phyloP scores from a whole-genome alignment of 768 basidiomycete species.

The Boletus tomentosulus region DNA sequence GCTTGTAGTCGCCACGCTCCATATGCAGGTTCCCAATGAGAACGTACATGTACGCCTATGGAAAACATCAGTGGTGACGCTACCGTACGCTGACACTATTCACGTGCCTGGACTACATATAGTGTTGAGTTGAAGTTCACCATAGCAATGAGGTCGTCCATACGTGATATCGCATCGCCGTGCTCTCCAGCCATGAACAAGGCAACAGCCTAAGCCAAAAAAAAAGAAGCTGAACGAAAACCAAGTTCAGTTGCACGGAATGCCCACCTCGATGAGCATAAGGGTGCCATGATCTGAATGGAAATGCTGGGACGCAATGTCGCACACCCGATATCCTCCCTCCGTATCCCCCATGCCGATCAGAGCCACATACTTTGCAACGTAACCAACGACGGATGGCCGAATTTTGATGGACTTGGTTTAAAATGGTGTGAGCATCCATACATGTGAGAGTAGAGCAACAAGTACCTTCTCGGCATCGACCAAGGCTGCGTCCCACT shows the following conservation, averaged over 20 bases:
- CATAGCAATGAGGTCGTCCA: neutral
- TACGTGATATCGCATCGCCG: slow-evolving; percentile 1
- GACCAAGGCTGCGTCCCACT: neutral
- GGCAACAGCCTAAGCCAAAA: neutral
- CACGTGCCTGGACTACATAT: neutral
- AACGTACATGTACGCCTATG: neutral
- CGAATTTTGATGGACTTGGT: neutral
- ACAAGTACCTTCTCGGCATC: neutral
- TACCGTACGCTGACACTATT: neutral
- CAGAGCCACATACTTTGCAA: neutral
- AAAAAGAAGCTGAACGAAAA: neutral
- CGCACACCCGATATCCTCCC: neutral
- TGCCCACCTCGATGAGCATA: neutral
- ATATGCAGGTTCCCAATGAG: neutral
- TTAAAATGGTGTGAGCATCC: neutral
- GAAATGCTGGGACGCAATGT: neutral
- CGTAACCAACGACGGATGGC: neutral
- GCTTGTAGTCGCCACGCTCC: neutral
- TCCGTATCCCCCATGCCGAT: neutral
- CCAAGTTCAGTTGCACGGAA: neutral
- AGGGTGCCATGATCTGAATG: neutral
- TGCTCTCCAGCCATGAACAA: slow-evolving; percentile 4
- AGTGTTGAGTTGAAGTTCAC: neutral
- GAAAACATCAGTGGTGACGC: neutral
- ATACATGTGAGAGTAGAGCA: neutral